Evolutionary conservation across 805 yeast genomes (phyloP).

Genomic region (Pichia nakasei): DNA sequence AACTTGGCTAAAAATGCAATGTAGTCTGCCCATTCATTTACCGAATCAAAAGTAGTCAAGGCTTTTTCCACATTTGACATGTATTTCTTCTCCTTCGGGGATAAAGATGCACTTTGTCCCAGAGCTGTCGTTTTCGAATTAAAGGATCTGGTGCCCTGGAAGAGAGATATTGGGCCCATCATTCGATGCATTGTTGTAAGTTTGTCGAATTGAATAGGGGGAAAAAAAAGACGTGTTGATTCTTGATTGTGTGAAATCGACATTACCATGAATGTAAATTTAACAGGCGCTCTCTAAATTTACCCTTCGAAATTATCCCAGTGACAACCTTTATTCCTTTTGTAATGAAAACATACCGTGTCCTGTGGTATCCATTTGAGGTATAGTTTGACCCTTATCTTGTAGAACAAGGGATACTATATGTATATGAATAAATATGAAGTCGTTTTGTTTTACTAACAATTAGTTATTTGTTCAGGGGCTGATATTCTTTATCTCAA

Average conservation of each 20-base stretch:
- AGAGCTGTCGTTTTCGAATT: conserved; percentile 5
- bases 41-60: conserved; percentile 63
- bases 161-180: conserved; percentile 12
- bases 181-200: conserved; percentile 11
- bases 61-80: conserved; percentile 64
- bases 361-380: background rate
- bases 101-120: conserved; percentile 22
- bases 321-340: background rate
- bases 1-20: conserved; percentile 80
- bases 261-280: too few relatives aligned
- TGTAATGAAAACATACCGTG: background rate
- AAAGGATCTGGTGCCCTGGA: conserved; percentile 7
- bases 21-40: conserved; percentile 97
- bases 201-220: background rate
- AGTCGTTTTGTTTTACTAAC: too few relatives aligned
- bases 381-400: background rate
- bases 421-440: too few relatives aligned
- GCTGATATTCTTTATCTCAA: conserved; percentile 17
- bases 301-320: too few relatives aligned
- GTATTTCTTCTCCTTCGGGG: conserved; percentile 62
- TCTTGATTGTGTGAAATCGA: too few relatives aligned
- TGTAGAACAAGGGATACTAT: too few relatives aligned
- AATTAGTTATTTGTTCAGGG: conserved; percentile 15
- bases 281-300: too few relatives aligned
- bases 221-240: too few relatives aligned